phyloP scores from a whole-genome alignment of 805 yeast genomes.

The Candida krabiensis region DNA sequence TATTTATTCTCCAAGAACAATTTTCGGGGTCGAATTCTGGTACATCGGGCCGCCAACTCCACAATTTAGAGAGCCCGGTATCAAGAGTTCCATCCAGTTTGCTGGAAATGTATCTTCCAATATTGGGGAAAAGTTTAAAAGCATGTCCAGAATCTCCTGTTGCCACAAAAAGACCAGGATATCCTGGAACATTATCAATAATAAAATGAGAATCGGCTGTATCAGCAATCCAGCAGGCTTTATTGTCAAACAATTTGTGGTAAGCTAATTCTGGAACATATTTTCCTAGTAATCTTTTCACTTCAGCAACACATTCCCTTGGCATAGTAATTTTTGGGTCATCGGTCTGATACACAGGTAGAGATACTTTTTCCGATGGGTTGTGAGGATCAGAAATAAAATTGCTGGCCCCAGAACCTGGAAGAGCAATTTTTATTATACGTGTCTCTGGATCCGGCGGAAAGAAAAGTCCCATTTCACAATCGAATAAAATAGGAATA shows the following conservation, averaged over 20 bases:
- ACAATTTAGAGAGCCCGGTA: conserved; percentile 22
- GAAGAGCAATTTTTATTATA: conserved; percentile 40
- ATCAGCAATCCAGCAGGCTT: conserved; percentile 42
- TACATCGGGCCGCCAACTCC: conserved; percentile 35
- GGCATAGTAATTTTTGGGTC: conserved; percentile 41
- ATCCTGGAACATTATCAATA: conserved; percentile 38
- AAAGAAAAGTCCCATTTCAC: conserved; percentile 48
- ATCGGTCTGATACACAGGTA: conserved; percentile 38
- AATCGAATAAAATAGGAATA: conserved; percentile 45
- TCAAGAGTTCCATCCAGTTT: conserved; percentile 32
- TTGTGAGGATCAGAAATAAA: conserved; percentile 21
- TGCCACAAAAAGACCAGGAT: conserved; percentile 36
- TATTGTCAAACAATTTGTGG: conserved; percentile 34
- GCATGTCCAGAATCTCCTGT: conserved; percentile 53
- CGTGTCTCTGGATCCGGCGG: conserved; percentile 46
- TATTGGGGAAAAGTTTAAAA: conserved; percentile 45
- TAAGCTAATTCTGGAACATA: conserved; percentile 41
- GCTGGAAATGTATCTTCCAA: conserved; percentile 42
- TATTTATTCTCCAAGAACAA: conserved; percentile 21
- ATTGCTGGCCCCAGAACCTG: conserved; percentile 34
- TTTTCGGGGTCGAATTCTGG: conserved; percentile 19
- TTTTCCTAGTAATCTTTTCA: conserved; percentile 31
- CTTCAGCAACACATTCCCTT: conserved; percentile 27
- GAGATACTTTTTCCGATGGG: conserved; percentile 21
- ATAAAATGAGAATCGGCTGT: conserved; percentile 42